These are phyloP conservation scores for Cystofilobasidium capitatum DNA, from an alignment of 768 basidiomycete genomes.

Conservation along the genomic window DNA sequence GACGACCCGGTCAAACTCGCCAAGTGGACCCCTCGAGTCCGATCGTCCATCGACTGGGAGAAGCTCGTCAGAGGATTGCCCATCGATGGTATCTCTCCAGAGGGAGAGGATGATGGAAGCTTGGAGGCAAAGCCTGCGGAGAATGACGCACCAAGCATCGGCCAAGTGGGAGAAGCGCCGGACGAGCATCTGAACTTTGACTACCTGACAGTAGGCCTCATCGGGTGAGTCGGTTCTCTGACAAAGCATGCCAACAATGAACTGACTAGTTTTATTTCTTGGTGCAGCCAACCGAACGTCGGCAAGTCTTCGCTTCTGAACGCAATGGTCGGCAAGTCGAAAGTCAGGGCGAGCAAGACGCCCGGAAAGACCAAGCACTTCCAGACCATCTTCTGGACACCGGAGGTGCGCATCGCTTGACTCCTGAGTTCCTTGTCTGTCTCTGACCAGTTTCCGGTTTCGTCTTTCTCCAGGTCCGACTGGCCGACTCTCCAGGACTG, in stretches of 20 bases:
- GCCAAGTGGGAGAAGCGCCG: not conserved
- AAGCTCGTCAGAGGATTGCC: conserved; percentile 38
- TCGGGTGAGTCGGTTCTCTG: conserved; percentile 27
- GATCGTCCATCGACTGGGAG: conserved; percentile 64
- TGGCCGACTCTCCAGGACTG: conserved; percentile 41
- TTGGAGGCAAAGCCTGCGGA: not conserved
- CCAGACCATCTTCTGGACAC: conserved; percentile 21
- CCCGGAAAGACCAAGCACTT: conserved; percentile 55
- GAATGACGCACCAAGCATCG: not conserved
- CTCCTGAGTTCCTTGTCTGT: not conserved
- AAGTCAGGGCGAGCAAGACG: conserved; percentile 59
- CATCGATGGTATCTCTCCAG: conserved; percentile 11
- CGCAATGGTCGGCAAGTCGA: conserved; percentile 21
- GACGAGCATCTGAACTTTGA: conserved; percentile 3
- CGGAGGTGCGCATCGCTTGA: not conserved
- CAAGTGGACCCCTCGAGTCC: conserved; percentile 59
- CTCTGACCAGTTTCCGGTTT: not conserved
- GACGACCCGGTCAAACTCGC: conserved; percentile 46
- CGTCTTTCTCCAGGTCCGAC: conserved; percentile 8
- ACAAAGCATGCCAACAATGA: not conserved
- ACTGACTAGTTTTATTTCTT: not conserved
- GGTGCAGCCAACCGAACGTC: conserved; percentile 12
- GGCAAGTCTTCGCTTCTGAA: conserved; percentile 19
- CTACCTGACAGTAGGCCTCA: conserved; percentile 32
- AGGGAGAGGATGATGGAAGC: not conserved